Evolutionary conservation across 129 eudicot species (phyloP).

Genomic region (Smallanthus sonchifolius): DNA sequence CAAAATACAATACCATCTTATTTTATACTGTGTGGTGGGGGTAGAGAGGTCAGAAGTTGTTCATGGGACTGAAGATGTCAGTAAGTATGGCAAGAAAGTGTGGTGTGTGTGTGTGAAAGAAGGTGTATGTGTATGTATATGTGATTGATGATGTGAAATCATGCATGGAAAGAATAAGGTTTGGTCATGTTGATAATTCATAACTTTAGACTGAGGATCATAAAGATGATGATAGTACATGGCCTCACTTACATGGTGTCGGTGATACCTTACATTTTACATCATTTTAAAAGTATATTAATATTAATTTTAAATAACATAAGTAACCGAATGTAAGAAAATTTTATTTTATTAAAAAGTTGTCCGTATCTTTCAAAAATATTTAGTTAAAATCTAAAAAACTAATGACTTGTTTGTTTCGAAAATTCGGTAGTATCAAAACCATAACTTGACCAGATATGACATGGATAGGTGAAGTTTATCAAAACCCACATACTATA

Average conservation of each 20-base stretch:
- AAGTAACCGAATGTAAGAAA: too few species aligned
- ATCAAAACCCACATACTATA: too few species aligned
- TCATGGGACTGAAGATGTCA: slow-evolving; percentile 18
- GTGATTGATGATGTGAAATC: slow-evolving; percentile 11
- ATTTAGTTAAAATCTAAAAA: too few species aligned
- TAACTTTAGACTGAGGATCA: slow-evolving; percentile 20
- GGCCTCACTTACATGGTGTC: slow-evolving; percentile 28
- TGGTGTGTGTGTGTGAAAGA: slow-evolving; percentile 1
- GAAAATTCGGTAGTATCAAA: too few species aligned
- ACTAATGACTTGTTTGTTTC: too few species aligned
- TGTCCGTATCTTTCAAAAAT: too few species aligned
- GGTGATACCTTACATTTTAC: slow-evolving; percentile 27
- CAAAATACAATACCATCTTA: background rate
- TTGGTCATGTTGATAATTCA: slow-evolving; percentile 34
- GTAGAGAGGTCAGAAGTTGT: background rate
- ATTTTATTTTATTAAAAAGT: too few species aligned
- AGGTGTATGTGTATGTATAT: background rate
- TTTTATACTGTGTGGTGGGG: background rate
- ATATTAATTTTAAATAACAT: background rate
- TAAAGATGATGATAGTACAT: slow-evolving; percentile 21
- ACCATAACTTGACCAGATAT: background rate
- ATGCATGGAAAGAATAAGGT: slow-evolving; percentile 29
- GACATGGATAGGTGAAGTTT: background rate
- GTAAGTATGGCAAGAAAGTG: slow-evolving; percentile 14
- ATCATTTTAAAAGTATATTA: background rate